Percentiles rank a stretch among this genome's conserved stretches.
phyloP scores from a whole-genome alignment of 2,329 filamentous ascomycete species.

The Annulohypoxylon truncatum region DNA sequence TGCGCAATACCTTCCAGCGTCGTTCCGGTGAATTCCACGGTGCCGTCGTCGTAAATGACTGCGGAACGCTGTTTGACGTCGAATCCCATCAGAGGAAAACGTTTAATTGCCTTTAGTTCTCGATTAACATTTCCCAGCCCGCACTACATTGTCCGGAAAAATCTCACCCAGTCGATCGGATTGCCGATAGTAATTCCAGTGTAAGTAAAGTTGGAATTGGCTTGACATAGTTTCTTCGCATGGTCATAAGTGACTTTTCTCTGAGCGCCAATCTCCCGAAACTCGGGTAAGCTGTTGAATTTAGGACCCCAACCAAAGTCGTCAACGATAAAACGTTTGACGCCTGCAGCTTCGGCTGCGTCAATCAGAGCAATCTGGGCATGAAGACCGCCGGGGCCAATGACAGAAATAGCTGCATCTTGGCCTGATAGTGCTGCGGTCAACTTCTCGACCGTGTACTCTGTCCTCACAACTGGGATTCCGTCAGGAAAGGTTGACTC shows the following conservation, averaged over 20 bases:
- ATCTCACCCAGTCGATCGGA: conserved; percentile 50
- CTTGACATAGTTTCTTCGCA: conserved; percentile 37
- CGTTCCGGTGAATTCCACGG: conserved; percentile 47
- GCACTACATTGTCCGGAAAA: neutral
- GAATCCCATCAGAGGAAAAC: conserved; percentile 49
- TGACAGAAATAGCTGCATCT: conserved; percentile 46
- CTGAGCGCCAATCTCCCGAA: conserved; percentile 35
- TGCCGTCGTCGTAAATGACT: conserved; percentile 46
- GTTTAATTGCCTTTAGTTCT: conserved; percentile 14
- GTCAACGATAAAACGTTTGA: conserved; percentile 49
- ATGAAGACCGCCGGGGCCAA: conserved; percentile 41
- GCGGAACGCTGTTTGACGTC: conserved; percentile 40
- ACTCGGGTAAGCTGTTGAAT: conserved; percentile 43
- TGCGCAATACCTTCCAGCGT: conserved; percentile 48
- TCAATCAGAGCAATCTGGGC: conserved; percentile 44
- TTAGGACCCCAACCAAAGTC: conserved; percentile 49
- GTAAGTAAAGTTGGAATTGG: conserved; percentile 45
- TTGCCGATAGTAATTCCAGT: conserved; percentile 49
- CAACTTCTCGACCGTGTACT: conserved; percentile 41
- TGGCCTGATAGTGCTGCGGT: conserved; percentile 42
- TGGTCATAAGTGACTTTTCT: conserved; percentile 42
- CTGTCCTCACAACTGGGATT: conserved; percentile 37
- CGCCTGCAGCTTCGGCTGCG: conserved; percentile 47
- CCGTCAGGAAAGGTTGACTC: conserved; percentile 39
- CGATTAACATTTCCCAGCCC: neutral